Base-by-base conservation (phyloP, 768 basidiomycete species). In the Kwoniella bestiolae region DNA sequence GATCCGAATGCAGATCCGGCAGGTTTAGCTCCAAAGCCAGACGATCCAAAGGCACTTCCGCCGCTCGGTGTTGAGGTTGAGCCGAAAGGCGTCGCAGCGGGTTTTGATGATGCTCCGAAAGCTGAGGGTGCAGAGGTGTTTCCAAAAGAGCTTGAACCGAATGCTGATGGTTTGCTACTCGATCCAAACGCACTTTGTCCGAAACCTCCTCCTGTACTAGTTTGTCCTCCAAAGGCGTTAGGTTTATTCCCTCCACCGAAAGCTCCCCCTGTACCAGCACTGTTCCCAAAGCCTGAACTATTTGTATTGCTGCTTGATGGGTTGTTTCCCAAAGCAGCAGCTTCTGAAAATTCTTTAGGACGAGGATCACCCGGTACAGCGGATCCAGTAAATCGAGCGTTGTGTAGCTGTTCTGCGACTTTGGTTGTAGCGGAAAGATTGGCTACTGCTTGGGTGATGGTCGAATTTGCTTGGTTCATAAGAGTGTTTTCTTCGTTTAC, bases 341-440 rank as follows among this genome's bases (percentile, higher is more conserved):
- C 56, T 58, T 76, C 75, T 11, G 60, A 60, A 45, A 76, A 76
- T 0, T 60, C 65, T 23, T 44, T 59, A 11, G 75, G 75, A 26
- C 75, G 56, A 41, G 34, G 26, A 26, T 46, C 44, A 11, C 70
- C 70, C 1, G 68, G 44, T 5, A 31, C 51, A 38, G 28, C 35
- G 9, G 59, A 65, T 25, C 34, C 16, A 5, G 68, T 66, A 35
- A 64, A 76, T 56, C 75, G 50, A 3, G 66, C 72, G 34, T 77
- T 72, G 49, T 77, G 74, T 16, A 77, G 62, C 29, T 66, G 71
- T 49, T 77, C 69, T 8, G 76, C 76, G 6, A 75, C 53, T 52
- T 62, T 41, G 8, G 31, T 46, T 26, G 73, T 75, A n/a, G 65
- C 66, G 11, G 46, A 12, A 0, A 73, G 34, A 41, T 73, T 69